phyloP scores from a whole-genome alignment of 1,139 yeast species.

The Nakaseomyces uthaithaninus region DNA sequence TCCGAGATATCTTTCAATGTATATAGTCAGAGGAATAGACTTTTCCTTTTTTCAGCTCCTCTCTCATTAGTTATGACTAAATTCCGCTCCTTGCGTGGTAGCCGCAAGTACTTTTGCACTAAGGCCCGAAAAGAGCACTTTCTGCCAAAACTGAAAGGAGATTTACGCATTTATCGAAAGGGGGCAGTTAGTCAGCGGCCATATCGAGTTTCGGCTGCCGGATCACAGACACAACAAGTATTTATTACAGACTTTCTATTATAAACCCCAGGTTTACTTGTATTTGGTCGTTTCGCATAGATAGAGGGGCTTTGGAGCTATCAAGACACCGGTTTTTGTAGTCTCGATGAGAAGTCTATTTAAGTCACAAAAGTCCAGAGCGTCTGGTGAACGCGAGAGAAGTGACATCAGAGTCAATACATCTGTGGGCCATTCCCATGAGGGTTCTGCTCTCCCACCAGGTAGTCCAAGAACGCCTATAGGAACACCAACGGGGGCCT shows the following conservation, averaged over 20 bases:
- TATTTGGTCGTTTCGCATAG: too few species aligned
- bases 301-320: not conserved
- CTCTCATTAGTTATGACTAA: too few species aligned
- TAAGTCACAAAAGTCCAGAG: conserved; percentile 3
- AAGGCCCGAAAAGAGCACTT: too few species aligned
- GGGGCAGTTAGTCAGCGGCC: too few species aligned
- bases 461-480: not conserved
- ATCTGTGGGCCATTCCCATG: not conserved
- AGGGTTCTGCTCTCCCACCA: not conserved
- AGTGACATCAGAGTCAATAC: not conserved
- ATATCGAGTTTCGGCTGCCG: too few species aligned
- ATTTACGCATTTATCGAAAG: not conserved
- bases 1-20: too few species aligned
- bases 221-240: too few species aligned
- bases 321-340: not conserved
- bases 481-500: not conserved
- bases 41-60: not conserved
- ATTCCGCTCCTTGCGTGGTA: too few species aligned
- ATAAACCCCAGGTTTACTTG: too few species aligned
- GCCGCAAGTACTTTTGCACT: too few species aligned
- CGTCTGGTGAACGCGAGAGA: not conserved
- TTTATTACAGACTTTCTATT: too few species aligned
- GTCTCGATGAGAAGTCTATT: conserved; percentile 1
- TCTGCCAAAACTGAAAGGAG: not conserved
- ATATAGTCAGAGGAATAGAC: too few species aligned